Conservation (phyloP, 2,329 filamentous ascomycete species). For the Alternaria sp. region DNA sequence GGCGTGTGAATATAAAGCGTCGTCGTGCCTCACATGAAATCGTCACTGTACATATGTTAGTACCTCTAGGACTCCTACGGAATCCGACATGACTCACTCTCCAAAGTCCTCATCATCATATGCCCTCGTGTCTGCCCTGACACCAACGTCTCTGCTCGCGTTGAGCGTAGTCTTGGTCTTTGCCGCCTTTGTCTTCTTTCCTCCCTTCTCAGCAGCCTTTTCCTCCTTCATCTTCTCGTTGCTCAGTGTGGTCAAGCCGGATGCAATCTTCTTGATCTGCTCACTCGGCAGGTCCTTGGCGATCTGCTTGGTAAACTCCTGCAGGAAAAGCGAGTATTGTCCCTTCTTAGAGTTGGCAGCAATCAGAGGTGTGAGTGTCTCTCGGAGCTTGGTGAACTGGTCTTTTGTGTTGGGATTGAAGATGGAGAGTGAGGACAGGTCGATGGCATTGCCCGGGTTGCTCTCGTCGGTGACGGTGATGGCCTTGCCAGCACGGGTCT, state of each 20-base stretch:
- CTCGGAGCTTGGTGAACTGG: slow-evolving; percentile 83
- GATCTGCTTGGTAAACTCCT: slow-evolving; percentile 89
- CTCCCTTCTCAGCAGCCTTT: slow-evolving; percentile 90
- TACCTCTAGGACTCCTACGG: neutral
- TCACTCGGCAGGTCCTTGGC: slow-evolving; percentile 87
- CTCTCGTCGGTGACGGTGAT: slow-evolving; percentile 74
- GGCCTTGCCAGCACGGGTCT: slow-evolving; percentile 70
- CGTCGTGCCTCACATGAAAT: slow-evolving; percentile 50
- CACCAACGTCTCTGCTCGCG: slow-evolving; percentile 66
- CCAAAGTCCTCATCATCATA: slow-evolving; percentile 89
- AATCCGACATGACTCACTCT: slow-evolving; percentile 73
- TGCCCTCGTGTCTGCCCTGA: slow-evolving; percentile 72
- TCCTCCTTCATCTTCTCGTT: slow-evolving; percentile 99
- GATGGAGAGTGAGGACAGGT: slow-evolving; percentile 80
- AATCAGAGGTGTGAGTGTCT: slow-evolving; percentile 81
- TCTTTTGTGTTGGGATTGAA: slow-evolving; percentile 90
- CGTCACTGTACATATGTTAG: slow-evolving; percentile 45
- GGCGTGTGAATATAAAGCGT: neutral
- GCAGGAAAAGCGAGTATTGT: slow-evolving; percentile 88
- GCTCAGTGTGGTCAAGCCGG: slow-evolving; percentile 83
- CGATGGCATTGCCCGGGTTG: slow-evolving; percentile 81
- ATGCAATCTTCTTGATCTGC: slow-evolving; percentile 96
- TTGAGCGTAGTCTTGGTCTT: slow-evolving; percentile 92
- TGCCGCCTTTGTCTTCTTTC: slow-evolving; percentile 95
- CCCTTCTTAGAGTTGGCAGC: slow-evolving; percentile 81